Percentiles rank a stretch among this genome's conserved stretches.
These are phyloP conservation scores for Aspergillus novofumigatus DNA, from an alignment of 2,329 filamentous ascomycete species.

Conservation along the genomic window DNA sequence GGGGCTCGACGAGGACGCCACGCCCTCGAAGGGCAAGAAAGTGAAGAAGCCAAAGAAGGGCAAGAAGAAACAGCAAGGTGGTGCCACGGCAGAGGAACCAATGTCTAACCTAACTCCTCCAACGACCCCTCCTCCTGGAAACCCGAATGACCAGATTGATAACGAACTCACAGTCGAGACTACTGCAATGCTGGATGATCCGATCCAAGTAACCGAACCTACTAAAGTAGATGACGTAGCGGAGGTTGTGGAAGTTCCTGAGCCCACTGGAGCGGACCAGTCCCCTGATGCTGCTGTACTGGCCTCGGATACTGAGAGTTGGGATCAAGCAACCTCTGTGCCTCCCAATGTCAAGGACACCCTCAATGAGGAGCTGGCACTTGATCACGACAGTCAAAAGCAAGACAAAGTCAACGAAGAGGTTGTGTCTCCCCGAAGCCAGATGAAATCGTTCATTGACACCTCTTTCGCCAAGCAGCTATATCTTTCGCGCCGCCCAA, in stretches of 20 bases:
- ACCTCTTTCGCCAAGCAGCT: constrained; percentile 36
- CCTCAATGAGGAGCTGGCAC: neutral
- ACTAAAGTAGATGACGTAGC: neutral
- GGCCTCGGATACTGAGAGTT: constrained; percentile 6
- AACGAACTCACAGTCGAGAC: constrained; percentile 3
- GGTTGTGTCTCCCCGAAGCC: constrained; percentile 1
- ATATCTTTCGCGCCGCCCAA: constrained; percentile 25
- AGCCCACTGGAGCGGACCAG: neutral
- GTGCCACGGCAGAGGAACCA: constrained; percentile 19
- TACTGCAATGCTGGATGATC: constrained; percentile 5
- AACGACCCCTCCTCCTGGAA: constrained; percentile 32
- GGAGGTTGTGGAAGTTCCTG: constrained; percentile 1
- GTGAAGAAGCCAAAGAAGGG: constrained; percentile 28
- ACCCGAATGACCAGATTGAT: constrained; percentile 11
- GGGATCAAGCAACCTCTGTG: constrained; percentile 10
- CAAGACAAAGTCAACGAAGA: neutral
- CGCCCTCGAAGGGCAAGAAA: constrained; percentile 17
- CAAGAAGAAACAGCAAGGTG: constrained; percentile 26
- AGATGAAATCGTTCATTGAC: constrained; percentile 24
- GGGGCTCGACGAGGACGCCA: neutral
- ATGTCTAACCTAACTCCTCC: constrained; percentile 34
- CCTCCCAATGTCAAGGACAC: constrained; percentile 3
- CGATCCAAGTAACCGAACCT: neutral
- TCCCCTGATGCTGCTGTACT: neutral
- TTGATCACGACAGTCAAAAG: neutral